Conservation (phyloP, 2,329 filamentous ascomycete genomes). For the Mariannaea sp. region DNA sequence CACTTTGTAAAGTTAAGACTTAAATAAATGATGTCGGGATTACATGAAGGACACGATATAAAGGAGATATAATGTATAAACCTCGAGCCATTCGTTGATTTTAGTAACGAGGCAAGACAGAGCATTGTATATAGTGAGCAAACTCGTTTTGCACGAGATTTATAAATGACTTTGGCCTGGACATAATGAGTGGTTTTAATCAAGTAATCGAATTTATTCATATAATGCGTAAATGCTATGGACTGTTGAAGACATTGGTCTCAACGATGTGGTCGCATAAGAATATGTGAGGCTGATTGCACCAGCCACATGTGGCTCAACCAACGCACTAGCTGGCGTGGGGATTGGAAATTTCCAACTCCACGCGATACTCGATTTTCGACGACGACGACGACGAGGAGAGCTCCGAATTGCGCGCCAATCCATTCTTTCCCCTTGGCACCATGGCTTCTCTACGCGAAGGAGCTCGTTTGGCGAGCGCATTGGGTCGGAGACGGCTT, state of each 20-base stretch:
- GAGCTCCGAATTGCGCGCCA: constrained; percentile 23
- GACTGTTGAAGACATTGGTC: neutral
- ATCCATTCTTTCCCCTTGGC: constrained; percentile 15
- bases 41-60: too few relatives aligned
- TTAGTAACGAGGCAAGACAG: too few relatives aligned
- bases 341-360: constrained; percentile 43
- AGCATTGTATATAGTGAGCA: too few relatives aligned
- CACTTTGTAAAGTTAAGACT: too few relatives aligned
- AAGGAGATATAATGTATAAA: too few relatives aligned
- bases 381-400: constrained; percentile 26
- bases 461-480: constrained; percentile 44
- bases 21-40: too few relatives aligned
- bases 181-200: too few relatives aligned
- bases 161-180: too few relatives aligned
- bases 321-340: constrained; percentile 27
- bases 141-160: too few relatives aligned
- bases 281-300: neutral
- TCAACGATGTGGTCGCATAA: neutral
- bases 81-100: too few relatives aligned
- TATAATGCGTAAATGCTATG: neutral
- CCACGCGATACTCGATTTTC: constrained; percentile 33
- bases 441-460: constrained; percentile 51
- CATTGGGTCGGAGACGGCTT: constrained; percentile 39
- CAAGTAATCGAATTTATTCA: neutral
- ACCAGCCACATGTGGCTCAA: constrained; percentile 31